Conservation (phyloP, 306 rosid genomes). For the Fragaria vesca region DNA sequence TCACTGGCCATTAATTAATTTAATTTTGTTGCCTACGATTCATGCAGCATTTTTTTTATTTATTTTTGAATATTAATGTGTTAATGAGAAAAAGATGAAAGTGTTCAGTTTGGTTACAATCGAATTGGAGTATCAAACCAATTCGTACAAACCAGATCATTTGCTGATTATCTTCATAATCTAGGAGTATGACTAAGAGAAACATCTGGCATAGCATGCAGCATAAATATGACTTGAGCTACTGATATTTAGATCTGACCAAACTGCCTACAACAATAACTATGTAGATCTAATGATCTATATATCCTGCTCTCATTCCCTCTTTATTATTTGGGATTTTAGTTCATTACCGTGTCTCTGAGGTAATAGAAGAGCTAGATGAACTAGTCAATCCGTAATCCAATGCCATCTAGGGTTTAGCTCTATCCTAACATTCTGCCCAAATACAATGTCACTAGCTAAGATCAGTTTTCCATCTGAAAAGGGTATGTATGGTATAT, state of each 20-base stretch:
- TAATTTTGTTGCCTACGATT: too few species aligned
- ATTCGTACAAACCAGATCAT: too few species aligned
- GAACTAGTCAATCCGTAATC: neutral
- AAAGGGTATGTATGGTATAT: too few species aligned
- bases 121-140: too few species aligned
- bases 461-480: neutral
- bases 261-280: neutral
- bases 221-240: neutral
- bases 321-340: neutral
- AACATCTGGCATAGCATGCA: too few species aligned
- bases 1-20: neutral
- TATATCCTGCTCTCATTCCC: neutral
- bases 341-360: neutral
- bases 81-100: too few species aligned
- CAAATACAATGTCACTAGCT: neutral
- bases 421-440: neutral
- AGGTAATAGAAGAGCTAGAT: neutral
- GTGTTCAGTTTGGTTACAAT: too few species aligned
- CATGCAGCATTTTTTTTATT: too few species aligned
- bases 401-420: neutral
- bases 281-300: neutral
- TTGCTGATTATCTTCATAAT: too few species aligned
- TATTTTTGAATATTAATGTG: too few species aligned
- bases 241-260: neutral
- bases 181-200: too few species aligned